Conservation (phyloP, 306 rosid genomes). For the Acacia confusa region DNA sequence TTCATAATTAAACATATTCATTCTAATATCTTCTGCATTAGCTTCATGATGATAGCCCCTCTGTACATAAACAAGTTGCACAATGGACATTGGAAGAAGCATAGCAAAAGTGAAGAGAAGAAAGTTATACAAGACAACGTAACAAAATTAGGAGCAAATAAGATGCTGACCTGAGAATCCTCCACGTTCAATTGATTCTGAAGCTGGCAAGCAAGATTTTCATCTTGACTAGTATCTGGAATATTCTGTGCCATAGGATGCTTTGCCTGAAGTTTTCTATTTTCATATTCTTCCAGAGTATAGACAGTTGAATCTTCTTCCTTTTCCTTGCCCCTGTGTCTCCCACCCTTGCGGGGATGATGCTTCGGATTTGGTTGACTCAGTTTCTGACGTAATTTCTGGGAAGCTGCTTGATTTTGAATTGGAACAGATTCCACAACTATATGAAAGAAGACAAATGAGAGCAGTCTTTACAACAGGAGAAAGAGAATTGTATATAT, state of each 20-base stretch:
- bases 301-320: slow-evolving; percentile 56
- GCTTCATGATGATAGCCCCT: slow-evolving; percentile 35
- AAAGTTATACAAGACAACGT: background rate
- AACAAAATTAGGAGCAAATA: background rate
- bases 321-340: slow-evolving; percentile 59
- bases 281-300: slow-evolving; percentile 78
- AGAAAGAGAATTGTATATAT: background rate
- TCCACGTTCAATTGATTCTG: slow-evolving; percentile 72
- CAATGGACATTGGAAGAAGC: slow-evolving; percentile 15
- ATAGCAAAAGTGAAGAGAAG: background rate
- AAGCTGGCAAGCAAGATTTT: slow-evolving; percentile 83
- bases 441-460: slow-evolving; percentile 32
- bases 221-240: slow-evolving; percentile 50
- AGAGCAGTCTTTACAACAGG: background rate
- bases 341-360: slow-evolving; percentile 46
- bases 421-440: slow-evolving; percentile 78
- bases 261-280: slow-evolving; percentile 54
- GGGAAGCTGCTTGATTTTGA: slow-evolving; percentile 95
- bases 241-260: slow-evolving; percentile 21
- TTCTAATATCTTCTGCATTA: slow-evolving; percentile 59
- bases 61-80: slow-evolving; percentile 48
- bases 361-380: slow-evolving; percentile 48
- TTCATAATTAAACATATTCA: slow-evolving; percentile 76
- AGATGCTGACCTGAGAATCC: slow-evolving; percentile 57
- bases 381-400: slow-evolving; percentile 80